Evolutionary conservation across 2,329 filamentous ascomycete species (phyloP).

Genomic region (Lecanicillium sp.): DNA sequence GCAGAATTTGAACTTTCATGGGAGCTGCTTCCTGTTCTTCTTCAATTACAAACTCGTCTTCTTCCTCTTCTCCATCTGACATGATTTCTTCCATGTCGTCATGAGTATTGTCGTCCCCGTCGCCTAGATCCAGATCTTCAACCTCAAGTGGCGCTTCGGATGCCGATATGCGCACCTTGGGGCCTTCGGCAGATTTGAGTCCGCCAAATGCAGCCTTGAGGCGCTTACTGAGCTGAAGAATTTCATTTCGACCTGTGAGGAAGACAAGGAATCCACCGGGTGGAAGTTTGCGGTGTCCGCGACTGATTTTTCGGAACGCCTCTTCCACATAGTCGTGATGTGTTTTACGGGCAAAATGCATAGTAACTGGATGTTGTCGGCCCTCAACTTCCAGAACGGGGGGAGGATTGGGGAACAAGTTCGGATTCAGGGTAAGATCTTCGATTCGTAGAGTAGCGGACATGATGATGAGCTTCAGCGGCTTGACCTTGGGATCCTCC

Average conservation of each 20-base stretch:
- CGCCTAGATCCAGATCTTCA: slow-evolving; percentile 81
- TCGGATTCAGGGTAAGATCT: slow-evolving; percentile 80
- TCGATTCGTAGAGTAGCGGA: slow-evolving; percentile 88
- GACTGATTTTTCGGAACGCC: slow-evolving; percentile 77
- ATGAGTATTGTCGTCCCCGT: slow-evolving; percentile 56
- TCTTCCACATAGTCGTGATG: slow-evolving; percentile 86
- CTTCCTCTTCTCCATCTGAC: slow-evolving; percentile 50
- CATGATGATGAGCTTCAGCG: slow-evolving; percentile 95
- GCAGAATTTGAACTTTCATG: slow-evolving; percentile 78
- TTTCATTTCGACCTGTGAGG: slow-evolving; percentile 89
- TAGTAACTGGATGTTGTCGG: slow-evolving; percentile 81
- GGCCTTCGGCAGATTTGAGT: slow-evolving; percentile 49
- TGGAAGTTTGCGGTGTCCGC: slow-evolving; percentile 84
- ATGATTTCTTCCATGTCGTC: slow-evolving; percentile 55
- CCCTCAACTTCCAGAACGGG: slow-evolving; percentile 87
- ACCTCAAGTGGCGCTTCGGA: slow-evolving; percentile 73
- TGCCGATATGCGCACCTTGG: slow-evolving; percentile 68
- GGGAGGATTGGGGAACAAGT: slow-evolving; percentile 70
- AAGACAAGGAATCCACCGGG: slow-evolving; percentile 91
- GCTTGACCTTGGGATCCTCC: slow-evolving; percentile 65
- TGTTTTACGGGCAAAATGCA: slow-evolving; percentile 81
- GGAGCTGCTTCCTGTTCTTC: slow-evolving; percentile 55
- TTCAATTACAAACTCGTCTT: slow-evolving; percentile 66
- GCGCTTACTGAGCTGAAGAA: slow-evolving; percentile 71
- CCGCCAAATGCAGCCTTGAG: slow-evolving; percentile 63